A percentile compares a stretch with the other conserved stretches of the same genome.
Conservation (phyloP, 805 yeast species). For the Saturnispora bothae region DNA sequence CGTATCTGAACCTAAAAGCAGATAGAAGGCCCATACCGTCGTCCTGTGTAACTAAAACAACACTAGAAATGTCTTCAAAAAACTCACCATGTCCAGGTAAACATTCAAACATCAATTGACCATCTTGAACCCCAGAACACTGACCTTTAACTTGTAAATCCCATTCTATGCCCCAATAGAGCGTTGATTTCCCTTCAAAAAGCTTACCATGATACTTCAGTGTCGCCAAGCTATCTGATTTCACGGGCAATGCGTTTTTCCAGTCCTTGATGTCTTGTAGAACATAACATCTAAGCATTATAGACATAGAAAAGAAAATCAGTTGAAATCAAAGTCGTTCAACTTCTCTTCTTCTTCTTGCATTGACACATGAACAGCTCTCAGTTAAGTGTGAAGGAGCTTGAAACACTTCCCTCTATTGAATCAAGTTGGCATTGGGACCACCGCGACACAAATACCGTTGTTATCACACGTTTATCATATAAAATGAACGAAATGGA, state of each 20-base stretch:
- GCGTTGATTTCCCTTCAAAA: not conserved
- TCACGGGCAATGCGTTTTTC: not conserved
- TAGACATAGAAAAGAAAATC: not conserved
- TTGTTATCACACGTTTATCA: conserved; percentile 69
- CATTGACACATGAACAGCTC: conserved; percentile 1
- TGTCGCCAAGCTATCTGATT: not conserved
- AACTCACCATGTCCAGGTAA: conserved; percentile 51
- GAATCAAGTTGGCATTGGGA: conserved; percentile 87
- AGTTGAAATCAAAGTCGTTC: not conserved
- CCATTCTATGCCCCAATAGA: conserved; percentile 6
- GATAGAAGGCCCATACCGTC: conserved; percentile 40
- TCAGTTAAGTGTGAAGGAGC: conserved; percentile 2
- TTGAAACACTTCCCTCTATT: conserved; percentile 13
- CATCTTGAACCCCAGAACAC: conserved; percentile 52
- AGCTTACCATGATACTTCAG: conserved; percentile 3
- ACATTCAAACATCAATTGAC: conserved; percentile 42
- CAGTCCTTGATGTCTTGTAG: not conserved
- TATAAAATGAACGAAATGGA: conserved; percentile 62
- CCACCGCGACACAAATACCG: conserved; percentile 62
- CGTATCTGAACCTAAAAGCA: conserved; percentile 18
- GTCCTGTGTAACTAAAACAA: conserved; percentile 1
- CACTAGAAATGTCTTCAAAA: conserved; percentile 41
- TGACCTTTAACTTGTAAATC: conserved; percentile 38
- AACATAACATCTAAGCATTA: conserved; percentile 4
- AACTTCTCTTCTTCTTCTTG: not conserved